These are phyloP conservation scores for Fusarium liriodendri DNA, from an alignment of 2,329 filamentous ascomycete species.

Conservation along the genomic window DNA sequence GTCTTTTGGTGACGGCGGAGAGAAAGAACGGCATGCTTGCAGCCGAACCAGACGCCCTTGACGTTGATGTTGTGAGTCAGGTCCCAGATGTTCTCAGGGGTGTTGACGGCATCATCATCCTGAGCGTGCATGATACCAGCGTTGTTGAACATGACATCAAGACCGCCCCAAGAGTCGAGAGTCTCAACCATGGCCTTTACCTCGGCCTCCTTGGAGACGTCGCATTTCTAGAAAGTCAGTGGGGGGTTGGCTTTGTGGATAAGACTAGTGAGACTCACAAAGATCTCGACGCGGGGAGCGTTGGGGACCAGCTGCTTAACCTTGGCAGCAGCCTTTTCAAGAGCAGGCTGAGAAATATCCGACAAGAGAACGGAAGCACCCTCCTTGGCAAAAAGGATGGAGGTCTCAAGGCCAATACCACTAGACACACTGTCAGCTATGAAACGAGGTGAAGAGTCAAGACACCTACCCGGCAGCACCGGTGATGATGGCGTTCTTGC, in stretches of 20 bases:
- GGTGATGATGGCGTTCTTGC: conserved; percentile 79
- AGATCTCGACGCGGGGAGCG: conserved; percentile 71
- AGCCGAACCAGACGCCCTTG: conserved; percentile 97
- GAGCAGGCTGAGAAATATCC: conserved; percentile 82
- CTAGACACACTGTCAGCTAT: conserved; percentile 55
- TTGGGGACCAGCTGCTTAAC: conserved; percentile 77
- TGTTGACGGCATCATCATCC: conserved; percentile 83
- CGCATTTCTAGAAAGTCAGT: conserved; percentile 56
- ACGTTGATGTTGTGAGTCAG: conserved; percentile 94
- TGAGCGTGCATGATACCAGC: conserved; percentile 95
- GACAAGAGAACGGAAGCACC: conserved; percentile 87
- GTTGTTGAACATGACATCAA: conserved; percentile 97
- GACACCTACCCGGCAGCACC: conserved; percentile 84
- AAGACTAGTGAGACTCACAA: conserved; percentile 48
- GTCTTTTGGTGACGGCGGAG: conserved; percentile 84
- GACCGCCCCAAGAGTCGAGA: conserved; percentile 85
- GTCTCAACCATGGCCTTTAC: conserved; percentile 79
- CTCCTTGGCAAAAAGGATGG: conserved; percentile 89
- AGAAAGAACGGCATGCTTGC: conserved; percentile 88
- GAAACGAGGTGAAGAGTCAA: not conserved
- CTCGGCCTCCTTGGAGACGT: conserved; percentile 87
- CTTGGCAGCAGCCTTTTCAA: conserved; percentile 81
- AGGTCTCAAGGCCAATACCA: conserved; percentile 93
- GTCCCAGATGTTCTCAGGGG: conserved; percentile 93
- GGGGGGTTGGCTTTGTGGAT: no score